These are phyloP conservation scores for Protomyces pachydermus DNA, from an alignment of 1,139 yeast species.

Conservation along the genomic window DNA sequence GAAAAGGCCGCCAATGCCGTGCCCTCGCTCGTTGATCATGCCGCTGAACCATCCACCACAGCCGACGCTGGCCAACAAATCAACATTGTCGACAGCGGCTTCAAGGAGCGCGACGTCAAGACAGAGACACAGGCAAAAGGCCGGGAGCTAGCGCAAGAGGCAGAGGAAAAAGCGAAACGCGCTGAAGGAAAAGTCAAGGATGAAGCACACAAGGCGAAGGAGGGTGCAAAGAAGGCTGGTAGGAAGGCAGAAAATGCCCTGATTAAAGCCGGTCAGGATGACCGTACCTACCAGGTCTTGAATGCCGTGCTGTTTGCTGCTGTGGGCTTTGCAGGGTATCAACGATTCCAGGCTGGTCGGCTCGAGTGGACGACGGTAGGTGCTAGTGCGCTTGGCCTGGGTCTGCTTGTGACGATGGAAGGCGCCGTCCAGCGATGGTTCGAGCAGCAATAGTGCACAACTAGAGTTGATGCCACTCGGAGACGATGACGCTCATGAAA, in stretches of 20 bases:
- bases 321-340: conserved; percentile 20
- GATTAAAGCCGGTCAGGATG: conserved; percentile 17
- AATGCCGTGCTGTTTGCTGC: conserved; percentile 11
- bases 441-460: not conserved
- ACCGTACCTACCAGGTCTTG: conserved; percentile 10
- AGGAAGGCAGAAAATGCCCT: conserved; percentile 21
- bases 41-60: conserved; percentile 3
- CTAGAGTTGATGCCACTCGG: too few species aligned
- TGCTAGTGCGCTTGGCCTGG: conserved; percentile 13
- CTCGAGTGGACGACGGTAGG: conserved; percentile 14
- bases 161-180: not conserved
- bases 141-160: conserved; percentile 6
- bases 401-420: conserved; percentile 17
- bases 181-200: conserved; percentile 1
- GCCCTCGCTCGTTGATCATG: conserved; percentile 4
- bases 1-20: conserved; percentile 14
- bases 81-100: conserved; percentile 23
- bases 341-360: conserved; percentile 14
- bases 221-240: conserved; percentile 12
- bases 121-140: conserved; percentile 21
- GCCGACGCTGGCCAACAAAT: conserved; percentile 11
- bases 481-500: too few species aligned
- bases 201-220: not conserved
- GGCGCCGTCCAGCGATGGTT: conserved; percentile 22
- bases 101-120: conserved; percentile 15